Conservation (phyloP, 140 eudicot genomes). For the Bidens hawaiensis region DNA sequence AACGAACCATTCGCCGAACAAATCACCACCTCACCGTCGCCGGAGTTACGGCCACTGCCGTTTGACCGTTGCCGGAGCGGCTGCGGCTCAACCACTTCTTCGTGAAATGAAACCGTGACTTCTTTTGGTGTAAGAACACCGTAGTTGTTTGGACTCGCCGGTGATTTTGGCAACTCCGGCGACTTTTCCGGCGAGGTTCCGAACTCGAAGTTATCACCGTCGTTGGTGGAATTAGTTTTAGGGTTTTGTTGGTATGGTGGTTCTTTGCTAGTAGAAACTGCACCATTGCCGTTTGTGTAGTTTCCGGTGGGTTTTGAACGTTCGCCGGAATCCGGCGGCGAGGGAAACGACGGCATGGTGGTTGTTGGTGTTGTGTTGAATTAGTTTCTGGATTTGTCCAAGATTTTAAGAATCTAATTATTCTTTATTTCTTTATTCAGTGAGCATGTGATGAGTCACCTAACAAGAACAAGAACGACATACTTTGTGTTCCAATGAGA, state of each 20-base stretch:
- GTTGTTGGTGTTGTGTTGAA: no score
- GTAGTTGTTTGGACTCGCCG: conserved; percentile 53
- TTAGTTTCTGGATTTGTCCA: no score
- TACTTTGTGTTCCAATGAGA: no score
- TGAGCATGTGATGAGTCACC: no score
- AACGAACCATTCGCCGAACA: conserved; percentile 64
- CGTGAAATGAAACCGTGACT: conserved; percentile 66
- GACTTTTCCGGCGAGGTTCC: conserved; percentile 37
- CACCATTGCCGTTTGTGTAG: no score
- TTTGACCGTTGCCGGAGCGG: conserved; percentile 45
- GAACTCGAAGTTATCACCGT: conserved; percentile 57
- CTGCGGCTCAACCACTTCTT: conserved; percentile 32
- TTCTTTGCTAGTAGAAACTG: conserved; percentile 4
- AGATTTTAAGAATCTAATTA: no score
- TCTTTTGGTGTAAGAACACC: conserved; percentile 57
- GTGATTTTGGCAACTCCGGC: conserved; percentile 45
- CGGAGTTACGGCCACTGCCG: conserved; percentile 14
- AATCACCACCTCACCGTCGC: conserved; percentile 51
- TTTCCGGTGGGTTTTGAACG: no score
- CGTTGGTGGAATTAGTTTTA: conserved; percentile 38
- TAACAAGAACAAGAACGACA: no score
- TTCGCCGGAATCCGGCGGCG: no score
- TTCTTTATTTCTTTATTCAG: no score
- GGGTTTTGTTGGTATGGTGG: background rate
- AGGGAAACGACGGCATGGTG: no score